These are phyloP conservation scores for Colletotrichum spaethianum DNA, from an alignment of 2,329 filamentous ascomycete species.

Conservation along the genomic window DNA sequence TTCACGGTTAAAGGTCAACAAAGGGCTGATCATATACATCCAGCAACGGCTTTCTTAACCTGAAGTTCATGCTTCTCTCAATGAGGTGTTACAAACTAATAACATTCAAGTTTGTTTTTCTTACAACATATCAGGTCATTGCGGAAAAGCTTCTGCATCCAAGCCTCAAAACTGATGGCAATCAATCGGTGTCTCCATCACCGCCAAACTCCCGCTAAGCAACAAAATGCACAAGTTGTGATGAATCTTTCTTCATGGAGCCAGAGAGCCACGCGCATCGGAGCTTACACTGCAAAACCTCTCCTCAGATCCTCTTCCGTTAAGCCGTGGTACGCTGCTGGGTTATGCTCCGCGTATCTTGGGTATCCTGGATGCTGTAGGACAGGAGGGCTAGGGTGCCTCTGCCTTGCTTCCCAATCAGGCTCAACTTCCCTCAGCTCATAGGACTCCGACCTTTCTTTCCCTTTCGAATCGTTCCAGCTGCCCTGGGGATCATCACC, in stretches of 20 bases:
- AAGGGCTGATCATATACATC: neutral
- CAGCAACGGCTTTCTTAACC: neutral
- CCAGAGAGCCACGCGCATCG: neutral
- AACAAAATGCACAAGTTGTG: conserved; percentile 1
- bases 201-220: conserved; percentile 40
- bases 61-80: neutral
- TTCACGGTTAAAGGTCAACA: neutral
- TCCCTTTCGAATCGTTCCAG: conserved; percentile 50
- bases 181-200: conserved; percentile 19
- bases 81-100: neutral
- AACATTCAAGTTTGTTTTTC: no score
- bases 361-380: conserved; percentile 62
- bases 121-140: neutral
- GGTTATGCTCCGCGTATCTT: conserved; percentile 39
- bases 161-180: neutral
- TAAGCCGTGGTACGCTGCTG: conserved; percentile 43
- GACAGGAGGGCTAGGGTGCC: conserved; percentile 54
- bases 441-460: conserved; percentile 63
- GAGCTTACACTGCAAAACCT: conserved; percentile 5
- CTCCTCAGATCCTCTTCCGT: conserved; percentile 41
- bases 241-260: neutral
- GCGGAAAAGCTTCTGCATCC: neutral
- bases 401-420: conserved; percentile 46
- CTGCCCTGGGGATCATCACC: conserved; percentile 52
- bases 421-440: conserved; percentile 64